These are phyloP conservation scores for Schizochytrium sp. DNA, from an alignment of 108 stramenopile species.

Conservation along the genomic window DNA sequence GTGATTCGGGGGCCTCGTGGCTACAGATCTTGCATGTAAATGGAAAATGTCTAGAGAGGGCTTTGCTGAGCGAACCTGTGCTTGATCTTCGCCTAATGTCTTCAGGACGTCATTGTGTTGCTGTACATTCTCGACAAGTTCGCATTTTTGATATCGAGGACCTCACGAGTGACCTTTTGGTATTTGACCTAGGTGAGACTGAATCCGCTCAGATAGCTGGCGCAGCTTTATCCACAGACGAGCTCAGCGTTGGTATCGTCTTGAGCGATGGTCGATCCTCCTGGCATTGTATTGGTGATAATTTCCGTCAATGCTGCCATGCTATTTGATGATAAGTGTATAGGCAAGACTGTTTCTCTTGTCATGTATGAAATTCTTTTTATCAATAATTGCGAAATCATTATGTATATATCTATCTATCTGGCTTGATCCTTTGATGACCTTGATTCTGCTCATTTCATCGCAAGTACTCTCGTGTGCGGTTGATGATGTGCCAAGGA, in stretches of 20 bases:
- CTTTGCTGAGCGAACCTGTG: background rate
- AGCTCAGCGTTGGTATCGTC: conserved; percentile 18
- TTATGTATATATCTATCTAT: too few species aligned
- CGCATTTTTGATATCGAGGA: background rate
- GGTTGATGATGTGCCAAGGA: too few species aligned
- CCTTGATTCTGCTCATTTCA: too few species aligned
- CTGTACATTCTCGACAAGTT: background rate
- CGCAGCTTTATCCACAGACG: conserved; percentile 9
- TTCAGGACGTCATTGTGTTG: background rate
- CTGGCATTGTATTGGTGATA: conserved; percentile 50
- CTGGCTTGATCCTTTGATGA: too few species aligned
- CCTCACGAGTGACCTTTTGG: background rate
- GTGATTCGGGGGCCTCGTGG: background rate
- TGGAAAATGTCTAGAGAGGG: background rate
- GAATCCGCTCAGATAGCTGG: background rate
- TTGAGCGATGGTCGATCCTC: background rate
- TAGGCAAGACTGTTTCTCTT: too few species aligned
- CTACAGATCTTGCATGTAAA: conserved; percentile 20
- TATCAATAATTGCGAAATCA: too few species aligned
- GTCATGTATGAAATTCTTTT: too few species aligned
- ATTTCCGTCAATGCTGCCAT: conserved; percentile 18
- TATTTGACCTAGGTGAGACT: background rate
- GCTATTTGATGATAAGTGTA: background rate
- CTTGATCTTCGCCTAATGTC: background rate
- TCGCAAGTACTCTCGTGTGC: too few species aligned